Base-by-base conservation (phyloP, 208 protist genomes). In the Trypanosoma melophagium region DNA sequence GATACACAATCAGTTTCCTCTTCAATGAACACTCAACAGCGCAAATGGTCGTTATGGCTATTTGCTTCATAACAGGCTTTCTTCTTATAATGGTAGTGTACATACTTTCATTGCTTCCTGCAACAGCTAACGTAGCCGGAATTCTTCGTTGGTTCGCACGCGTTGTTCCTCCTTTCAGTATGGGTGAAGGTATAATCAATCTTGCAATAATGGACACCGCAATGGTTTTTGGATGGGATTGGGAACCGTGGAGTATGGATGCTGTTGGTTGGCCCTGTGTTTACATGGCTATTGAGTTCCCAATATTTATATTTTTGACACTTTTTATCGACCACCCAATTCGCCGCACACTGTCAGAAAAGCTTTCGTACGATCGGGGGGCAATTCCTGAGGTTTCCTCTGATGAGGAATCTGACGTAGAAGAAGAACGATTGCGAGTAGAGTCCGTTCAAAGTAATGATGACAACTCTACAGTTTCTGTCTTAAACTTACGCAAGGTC, bases 51-150 rank as follows among this genome's bases (percentile, higher is more conserved):
- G 72, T 88, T 0, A 80, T 92, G 78, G 45, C 90, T 10, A 61
- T 73, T 25, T 89, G 85, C 74, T 91, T 95, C 76, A 79, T 94
- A 64, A 65, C 77, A 44, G 90, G 90, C 54, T 91, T 92, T 47
- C 59, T 95, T 7, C 74, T 92, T 5, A 77, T 92, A 9, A 56
- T 92, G 19, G 51, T 65, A 52, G 74, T 86, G 42, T 66, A 71
- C 38, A 77, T 93, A 54, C 76, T 95, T 9, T 66, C 50, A 9
- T 1, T 83, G 3, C 45, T 85, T 21, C 57, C 69, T 45, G 66
- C 53, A 12, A 91, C 83, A 1, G 60, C 85, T 45, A 44, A 79
- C 3, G 71, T 77, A 7, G 68, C 72, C 17, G 61, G 76, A 17
- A 62, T 61, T 14, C 62, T 94, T 35, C 65, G 71, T 7, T 89